Conservation (phyloP, 495 filamentous ascomycete species). For the Parathielavia hyrcaniae region DNA sequence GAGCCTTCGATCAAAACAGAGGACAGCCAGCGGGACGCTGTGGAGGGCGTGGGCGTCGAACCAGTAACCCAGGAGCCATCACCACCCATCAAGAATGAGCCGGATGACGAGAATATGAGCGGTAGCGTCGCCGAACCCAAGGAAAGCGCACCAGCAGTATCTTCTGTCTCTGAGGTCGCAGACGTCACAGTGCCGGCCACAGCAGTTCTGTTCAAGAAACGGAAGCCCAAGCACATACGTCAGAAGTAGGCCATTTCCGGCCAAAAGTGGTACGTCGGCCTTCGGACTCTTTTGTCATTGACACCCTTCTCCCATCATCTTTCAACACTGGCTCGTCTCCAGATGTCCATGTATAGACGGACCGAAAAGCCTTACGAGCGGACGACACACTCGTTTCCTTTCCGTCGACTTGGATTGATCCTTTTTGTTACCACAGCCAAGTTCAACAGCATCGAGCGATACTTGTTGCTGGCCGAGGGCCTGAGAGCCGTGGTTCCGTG, state of each 20-base stretch:
- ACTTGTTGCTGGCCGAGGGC: too few relatives aligned
- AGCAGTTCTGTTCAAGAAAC: conserved; percentile 77
- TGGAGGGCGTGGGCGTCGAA: conserved; percentile 22
- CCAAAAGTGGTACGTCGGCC: not conserved
- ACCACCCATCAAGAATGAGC: conserved; percentile 18
- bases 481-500: too few relatives aligned
- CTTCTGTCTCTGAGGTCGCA: not conserved
- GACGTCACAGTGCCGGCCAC: conserved; percentile 10
- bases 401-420: too few relatives aligned
- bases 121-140: conserved; percentile 2
- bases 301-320: conserved; percentile 17
- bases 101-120: conserved; percentile 18
- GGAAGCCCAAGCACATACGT: conserved; percentile 71
- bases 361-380: too few relatives aligned
- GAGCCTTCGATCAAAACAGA: conserved; percentile 39
- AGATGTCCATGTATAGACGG: not conserved
- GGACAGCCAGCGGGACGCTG: conserved; percentile 17
- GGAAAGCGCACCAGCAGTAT: not conserved
- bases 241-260: conserved; percentile 34
- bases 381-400: too few relatives aligned
- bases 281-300: conserved; percentile 7
- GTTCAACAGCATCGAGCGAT: too few relatives aligned
- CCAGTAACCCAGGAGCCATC: conserved; percentile 23
- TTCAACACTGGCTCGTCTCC: not conserved
- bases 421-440: too few relatives aligned